These are phyloP conservation scores for Scopulariopsis brevicaulis DNA, from an alignment of 2,329 filamentous ascomycete genomes.

Conservation along the genomic window DNA sequence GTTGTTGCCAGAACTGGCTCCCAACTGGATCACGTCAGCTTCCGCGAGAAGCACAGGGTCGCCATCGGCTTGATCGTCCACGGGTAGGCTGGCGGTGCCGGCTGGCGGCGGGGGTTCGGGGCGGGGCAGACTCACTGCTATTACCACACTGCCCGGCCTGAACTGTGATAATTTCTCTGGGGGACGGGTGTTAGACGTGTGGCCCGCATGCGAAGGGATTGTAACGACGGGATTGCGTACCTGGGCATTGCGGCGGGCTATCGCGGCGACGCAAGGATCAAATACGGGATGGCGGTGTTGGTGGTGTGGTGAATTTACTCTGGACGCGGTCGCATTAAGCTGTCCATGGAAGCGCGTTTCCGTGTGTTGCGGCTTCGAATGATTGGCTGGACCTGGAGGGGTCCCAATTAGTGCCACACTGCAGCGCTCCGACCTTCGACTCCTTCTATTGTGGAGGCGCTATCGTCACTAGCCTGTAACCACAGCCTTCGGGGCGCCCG, in stretches of 20 bases:
- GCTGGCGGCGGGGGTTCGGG: conserved; percentile 9
- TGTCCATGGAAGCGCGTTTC: not conserved
- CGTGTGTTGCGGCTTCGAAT: not conserved
- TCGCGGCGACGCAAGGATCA: not conserved
- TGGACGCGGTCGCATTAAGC: not conserved
- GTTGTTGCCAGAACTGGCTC: conserved; percentile 97
- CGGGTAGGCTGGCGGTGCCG: not conserved
- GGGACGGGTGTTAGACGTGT: conserved; percentile 2
- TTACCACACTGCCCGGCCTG: conserved; percentile 99
- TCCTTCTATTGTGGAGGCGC: too few relatives aligned
- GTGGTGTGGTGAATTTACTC: not conserved
- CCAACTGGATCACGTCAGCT: conserved; percentile 59
- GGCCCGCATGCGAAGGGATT: not conserved
- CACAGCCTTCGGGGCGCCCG: too few relatives aligned
- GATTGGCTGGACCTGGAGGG: not conserved
- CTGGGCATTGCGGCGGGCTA: conserved; percentile 8
- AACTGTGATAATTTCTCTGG: conserved; percentile 96
- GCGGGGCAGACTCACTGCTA: conserved; percentile 62
- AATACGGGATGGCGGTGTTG: conserved; percentile 1
- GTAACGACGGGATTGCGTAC: conserved; percentile 2
- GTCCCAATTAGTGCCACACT: not conserved
- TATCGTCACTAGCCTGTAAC: too few relatives aligned
- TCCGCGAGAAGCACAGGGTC: not conserved
- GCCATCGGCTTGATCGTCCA: not conserved
- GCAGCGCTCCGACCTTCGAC: not conserved